Evolutionary conservation across 2,329 filamentous ascomycete species (phyloP).

Genomic region (Xylariaceae sp.): DNA sequence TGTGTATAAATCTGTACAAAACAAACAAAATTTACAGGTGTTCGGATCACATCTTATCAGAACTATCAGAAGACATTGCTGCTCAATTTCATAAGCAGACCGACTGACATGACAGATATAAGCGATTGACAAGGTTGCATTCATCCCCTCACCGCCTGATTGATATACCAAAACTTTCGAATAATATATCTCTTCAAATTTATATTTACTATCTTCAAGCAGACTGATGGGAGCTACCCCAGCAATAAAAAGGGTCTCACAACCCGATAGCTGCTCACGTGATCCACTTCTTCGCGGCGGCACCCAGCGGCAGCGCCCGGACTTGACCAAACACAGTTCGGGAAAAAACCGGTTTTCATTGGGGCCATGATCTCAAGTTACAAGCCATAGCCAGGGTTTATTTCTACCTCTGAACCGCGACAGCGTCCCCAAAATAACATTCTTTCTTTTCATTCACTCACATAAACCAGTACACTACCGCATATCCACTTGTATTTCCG

Average conservation of each 20-base stretch:
- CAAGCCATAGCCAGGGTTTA: slow-evolving; percentile 7
- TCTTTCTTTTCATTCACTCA: neutral
- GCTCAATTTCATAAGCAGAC: no score
- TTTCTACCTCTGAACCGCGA: slow-evolving; percentile 3
- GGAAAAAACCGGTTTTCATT: slow-evolving; percentile 26
- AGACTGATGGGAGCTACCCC: neutral
- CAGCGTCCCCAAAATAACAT: neutral
- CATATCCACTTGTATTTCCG: neutral
- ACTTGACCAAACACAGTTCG: slow-evolving; percentile 10
- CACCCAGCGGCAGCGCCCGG: no score
- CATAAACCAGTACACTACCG: no score
- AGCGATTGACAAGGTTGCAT: no score
- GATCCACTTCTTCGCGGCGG: slow-evolving; percentile 15
- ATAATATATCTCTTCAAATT: no score
- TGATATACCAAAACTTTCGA: no score
- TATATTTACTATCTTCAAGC: neutral
- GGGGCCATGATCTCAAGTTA: slow-evolving; percentile 17
- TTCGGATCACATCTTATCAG: no score
- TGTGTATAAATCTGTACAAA: slow-evolving; percentile 23
- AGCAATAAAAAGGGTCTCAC: no score
- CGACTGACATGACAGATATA: no score
- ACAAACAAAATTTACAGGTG: no score
- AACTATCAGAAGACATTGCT: no score
- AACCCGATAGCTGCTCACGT: slow-evolving; percentile 23
- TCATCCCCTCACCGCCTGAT: no score